A percentile compares a stretch with the other conserved stretches of the same genome.
phyloP scores from a whole-genome alignment of 129 eudicot genomes.

The Mikania micrantha region DNA sequence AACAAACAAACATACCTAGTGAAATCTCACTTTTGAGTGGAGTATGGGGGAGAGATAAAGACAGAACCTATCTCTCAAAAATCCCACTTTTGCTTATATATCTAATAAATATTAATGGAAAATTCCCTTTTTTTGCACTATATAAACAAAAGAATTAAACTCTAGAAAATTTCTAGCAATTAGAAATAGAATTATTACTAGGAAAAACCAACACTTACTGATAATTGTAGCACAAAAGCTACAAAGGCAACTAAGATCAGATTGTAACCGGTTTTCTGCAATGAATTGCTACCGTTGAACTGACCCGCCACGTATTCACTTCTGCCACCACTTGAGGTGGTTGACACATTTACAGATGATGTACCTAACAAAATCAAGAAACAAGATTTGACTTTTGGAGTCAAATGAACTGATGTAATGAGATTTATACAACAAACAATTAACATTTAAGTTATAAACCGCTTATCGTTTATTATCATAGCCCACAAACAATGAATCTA shows the following conservation, averaged over 20 bases:
- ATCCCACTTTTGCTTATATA: no score
- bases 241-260: constrained; percentile 17
- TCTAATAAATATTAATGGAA: constrained; percentile 15
- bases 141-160: constrained; percentile 27
- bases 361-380: constrained; percentile 44
- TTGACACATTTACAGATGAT: constrained; percentile 68
- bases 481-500: not conserved
- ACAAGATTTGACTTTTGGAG: not conserved
- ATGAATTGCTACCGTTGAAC: constrained; percentile 36
- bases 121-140: constrained; percentile 18
- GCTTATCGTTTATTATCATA: no score
- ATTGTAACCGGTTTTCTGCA: constrained; percentile 15
- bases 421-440: no score
- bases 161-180: constrained; percentile 4
- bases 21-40: no score
- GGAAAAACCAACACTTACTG: constrained; percentile 14
- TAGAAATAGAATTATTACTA: not conserved
- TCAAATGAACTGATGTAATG: not conserved
- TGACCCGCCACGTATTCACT: constrained; percentile 72
- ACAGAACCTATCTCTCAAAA: no score
- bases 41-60: no score
- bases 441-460: not conserved
- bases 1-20: no score
- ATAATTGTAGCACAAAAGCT: constrained; percentile 33
- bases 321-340: constrained; percentile 49